Evolutionary conservation across 345 rosid species (phyloP).

Genomic region (Salix suchowensis): DNA sequence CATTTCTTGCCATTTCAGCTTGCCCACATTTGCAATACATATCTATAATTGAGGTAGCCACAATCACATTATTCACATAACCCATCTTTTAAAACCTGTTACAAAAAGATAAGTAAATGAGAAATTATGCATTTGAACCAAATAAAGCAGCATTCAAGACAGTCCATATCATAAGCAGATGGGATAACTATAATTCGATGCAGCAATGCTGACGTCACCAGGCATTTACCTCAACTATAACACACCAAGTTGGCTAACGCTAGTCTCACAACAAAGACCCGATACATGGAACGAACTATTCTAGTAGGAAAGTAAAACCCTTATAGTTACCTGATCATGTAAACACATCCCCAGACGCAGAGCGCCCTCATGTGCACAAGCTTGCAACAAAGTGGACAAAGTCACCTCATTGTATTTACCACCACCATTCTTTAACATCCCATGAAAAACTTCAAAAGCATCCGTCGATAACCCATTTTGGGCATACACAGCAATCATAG

Average conservation of each 20-base stretch:
- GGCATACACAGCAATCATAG: conserved; percentile 66
- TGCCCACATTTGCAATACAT: conserved; percentile 91
- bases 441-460: conserved; percentile 52
- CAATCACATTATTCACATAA: conserved; percentile 52
- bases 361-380: conserved; percentile 71
- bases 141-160: not conserved
- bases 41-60: conserved; percentile 70
- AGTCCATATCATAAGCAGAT: not conserved
- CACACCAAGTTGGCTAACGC: not conserved
- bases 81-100: conserved; percentile 75
- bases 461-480: conserved; percentile 62
- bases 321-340: conserved; percentile 59
- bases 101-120: conserved; percentile 2
- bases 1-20: conserved; percentile 61
- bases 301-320: not conserved
- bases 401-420: conserved; percentile 60
- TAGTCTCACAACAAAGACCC: not conserved
- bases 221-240: not conserved
- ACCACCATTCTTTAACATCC: conserved; percentile 36
- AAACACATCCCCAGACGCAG: conserved; percentile 58
- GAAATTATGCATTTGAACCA: not conserved
- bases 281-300: not conserved
- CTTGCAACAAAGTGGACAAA: conserved; percentile 61
- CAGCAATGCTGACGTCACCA: not conserved
- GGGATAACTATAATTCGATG: not conserved